phyloP scores from a whole-genome alignment of 768 basidiomycete species.

The Serendipita sp. region DNA sequence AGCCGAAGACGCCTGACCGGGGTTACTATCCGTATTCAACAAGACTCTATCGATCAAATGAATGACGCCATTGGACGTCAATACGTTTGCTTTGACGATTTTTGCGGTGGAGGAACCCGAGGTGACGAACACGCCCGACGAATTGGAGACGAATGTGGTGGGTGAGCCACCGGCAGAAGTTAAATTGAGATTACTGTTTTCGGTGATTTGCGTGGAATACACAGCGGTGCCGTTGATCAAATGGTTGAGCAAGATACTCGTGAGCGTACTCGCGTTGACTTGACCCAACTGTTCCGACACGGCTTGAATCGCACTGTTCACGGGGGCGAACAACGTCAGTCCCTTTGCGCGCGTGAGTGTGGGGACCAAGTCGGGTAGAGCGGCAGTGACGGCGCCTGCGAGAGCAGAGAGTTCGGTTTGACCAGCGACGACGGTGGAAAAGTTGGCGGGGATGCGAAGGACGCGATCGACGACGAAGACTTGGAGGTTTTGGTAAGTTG shows the following conservation, averaged over 20 bases:
- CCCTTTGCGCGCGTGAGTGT: conserved; percentile 29
- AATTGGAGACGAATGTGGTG: conserved; percentile 36
- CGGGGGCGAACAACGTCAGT: conserved; percentile 54
- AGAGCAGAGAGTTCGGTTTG: conserved; percentile 28
- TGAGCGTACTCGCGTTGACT: conserved; percentile 32
- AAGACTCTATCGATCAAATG: conserved; percentile 46
- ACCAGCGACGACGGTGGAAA: conserved; percentile 27
- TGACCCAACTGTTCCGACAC: conserved; percentile 19
- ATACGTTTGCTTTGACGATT: conserved; percentile 42
- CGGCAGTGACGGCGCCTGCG: conserved; percentile 18
- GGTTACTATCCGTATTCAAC: conserved; percentile 27
- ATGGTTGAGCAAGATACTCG: conserved; percentile 40
- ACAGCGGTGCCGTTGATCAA: conserved; percentile 43
- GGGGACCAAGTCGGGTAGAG: conserved; percentile 19
- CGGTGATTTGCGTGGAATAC: conserved; percentile 38
- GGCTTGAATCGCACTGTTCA: conserved; percentile 21
- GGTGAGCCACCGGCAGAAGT: conserved; percentile 44
- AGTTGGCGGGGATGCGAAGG: conserved; percentile 34
- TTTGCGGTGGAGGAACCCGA: conserved; percentile 31
- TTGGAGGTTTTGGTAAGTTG: conserved; percentile 19
- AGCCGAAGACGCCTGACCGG: conserved; percentile 33
- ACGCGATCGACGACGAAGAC: conserved; percentile 30
- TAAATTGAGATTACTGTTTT: conserved; percentile 18
- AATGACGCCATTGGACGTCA: conserved; percentile 51
- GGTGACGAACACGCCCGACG: conserved; percentile 40